phyloP scores from a whole-genome alignment of 208 protist species.

The Trypanosoma platydactyli region DNA sequence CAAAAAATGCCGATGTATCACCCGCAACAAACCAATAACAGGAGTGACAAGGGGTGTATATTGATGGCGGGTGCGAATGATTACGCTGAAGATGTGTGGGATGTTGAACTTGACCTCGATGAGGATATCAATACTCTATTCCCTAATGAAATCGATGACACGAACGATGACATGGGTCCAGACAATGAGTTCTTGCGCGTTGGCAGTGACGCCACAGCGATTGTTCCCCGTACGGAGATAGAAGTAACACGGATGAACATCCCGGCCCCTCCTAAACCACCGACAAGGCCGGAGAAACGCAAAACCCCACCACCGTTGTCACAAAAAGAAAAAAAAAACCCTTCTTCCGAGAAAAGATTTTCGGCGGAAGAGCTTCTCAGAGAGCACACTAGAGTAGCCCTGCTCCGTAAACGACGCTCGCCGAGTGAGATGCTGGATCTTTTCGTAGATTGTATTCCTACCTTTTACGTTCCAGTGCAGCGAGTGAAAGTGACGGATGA shows the following conservation, averaged over 20 bases:
- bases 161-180: constrained; percentile 3
- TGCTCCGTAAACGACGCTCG: constrained; percentile 52
- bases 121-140: constrained; percentile 23
- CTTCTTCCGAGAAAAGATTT: neutral
- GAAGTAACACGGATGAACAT: too few relatives aligned
- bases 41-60: neutral
- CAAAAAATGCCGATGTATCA: constrained; percentile 11
- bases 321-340: neutral
- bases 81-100: constrained; percentile 35
- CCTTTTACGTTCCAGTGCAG: constrained; percentile 57
- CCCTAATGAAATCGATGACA: neutral
- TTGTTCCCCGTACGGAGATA: neutral
- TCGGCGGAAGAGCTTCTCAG: constrained; percentile 41
- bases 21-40: neutral
- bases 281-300: constrained; percentile 10
- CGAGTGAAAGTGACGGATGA: constrained; percentile 53
- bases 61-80: constrained; percentile 14
- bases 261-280: constrained; percentile 21
- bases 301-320: constrained; percentile 23
- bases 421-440: constrained; percentile 72
- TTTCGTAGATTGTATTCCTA: constrained; percentile 84
- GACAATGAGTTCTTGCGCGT: constrained; percentile 17
- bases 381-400: constrained; percentile 63
- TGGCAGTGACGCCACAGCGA: constrained; percentile 8
- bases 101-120: constrained; percentile 48